Conservation (phyloP, 2,329 filamentous ascomycete genomes). For the Penicillium sp. region DNA sequence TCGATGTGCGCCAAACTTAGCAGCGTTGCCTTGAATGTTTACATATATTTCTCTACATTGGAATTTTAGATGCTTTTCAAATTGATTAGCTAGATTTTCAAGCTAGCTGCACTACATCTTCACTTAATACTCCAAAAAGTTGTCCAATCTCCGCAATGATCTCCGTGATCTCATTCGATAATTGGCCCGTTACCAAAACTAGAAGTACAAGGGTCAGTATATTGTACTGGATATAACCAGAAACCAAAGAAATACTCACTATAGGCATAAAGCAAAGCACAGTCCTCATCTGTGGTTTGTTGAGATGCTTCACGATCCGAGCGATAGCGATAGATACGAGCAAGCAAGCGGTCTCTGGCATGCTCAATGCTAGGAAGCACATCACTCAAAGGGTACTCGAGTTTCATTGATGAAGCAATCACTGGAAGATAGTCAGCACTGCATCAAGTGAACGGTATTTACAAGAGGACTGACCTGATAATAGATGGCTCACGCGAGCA, state of each 20-base stretch:
- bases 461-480: constrained; percentile 50
- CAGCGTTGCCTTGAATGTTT: constrained; percentile 31
- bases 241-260: constrained; percentile 48
- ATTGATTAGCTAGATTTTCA: constrained; percentile 26
- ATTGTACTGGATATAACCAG: background rate
- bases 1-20: constrained; percentile 14
- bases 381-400: constrained; percentile 90
- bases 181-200: constrained; percentile 63
- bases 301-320: constrained; percentile 60
- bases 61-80: background rate
- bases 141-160: constrained; percentile 57
- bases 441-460: background rate
- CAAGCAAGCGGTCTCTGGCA: constrained; percentile 76
- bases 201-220: constrained; percentile 8
- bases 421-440: constrained; percentile 59
- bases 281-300: constrained; percentile 62
- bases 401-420: constrained; percentile 86
- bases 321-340: constrained; percentile 84
- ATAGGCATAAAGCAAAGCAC: constrained; percentile 90
- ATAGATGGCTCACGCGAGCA: constrained; percentile 84
- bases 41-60: background rate
- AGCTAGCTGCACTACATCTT: constrained; percentile 60
- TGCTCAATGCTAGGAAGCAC: constrained; percentile 80
- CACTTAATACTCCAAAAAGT: constrained; percentile 61
- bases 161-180: constrained; percentile 56